phyloP scores from a whole-genome alignment of 2,329 filamentous ascomycete species.

The Colletotrichum tanaceti region DNA sequence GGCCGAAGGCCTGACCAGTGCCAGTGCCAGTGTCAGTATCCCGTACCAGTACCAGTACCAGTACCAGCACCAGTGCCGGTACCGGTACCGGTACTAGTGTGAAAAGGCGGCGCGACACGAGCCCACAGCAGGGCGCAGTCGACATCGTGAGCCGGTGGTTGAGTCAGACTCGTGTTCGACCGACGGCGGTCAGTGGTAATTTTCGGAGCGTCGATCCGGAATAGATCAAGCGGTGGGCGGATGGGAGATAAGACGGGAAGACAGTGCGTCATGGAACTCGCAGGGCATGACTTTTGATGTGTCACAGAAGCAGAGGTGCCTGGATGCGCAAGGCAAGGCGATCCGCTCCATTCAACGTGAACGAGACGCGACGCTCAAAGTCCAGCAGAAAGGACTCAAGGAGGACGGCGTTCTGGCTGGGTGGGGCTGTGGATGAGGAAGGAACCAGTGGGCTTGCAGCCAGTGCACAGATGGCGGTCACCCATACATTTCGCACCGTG shows the following conservation, averaged over 20 bases:
- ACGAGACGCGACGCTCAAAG: conserved; percentile 13
- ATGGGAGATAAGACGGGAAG: conserved; percentile 10
- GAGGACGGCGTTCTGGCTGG: background rate
- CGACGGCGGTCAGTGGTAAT: conserved; percentile 35
- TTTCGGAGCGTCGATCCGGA: conserved; percentile 35
- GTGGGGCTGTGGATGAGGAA: background rate
- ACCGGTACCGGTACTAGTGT: background rate
- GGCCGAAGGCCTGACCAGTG: conserved; percentile 19
- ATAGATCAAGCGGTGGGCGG: conserved; percentile 22
- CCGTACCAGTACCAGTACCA: no score
- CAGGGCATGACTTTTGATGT: conserved; percentile 14
- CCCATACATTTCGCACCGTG: conserved; percentile 4
- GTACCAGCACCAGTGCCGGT: no score
- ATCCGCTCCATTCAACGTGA: conserved; percentile 4
- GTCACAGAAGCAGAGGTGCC: conserved; percentile 16
- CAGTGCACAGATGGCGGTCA: conserved; percentile 7
- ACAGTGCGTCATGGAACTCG: conserved; percentile 27
- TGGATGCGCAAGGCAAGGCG: conserved; percentile 17
- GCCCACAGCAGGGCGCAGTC: conserved; percentile 38
- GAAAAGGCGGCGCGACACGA: conserved; percentile 22
- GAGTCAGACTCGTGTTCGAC: conserved; percentile 37
- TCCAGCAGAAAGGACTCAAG: conserved; percentile 1
- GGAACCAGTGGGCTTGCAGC: conserved; percentile 27
- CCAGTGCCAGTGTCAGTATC: background rate
- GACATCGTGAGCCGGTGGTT: conserved; percentile 22